These are phyloP conservation scores for Caryopteris hybrid DNA, from an alignment of 305 asterid genomes.

Conservation along the genomic window DNA sequence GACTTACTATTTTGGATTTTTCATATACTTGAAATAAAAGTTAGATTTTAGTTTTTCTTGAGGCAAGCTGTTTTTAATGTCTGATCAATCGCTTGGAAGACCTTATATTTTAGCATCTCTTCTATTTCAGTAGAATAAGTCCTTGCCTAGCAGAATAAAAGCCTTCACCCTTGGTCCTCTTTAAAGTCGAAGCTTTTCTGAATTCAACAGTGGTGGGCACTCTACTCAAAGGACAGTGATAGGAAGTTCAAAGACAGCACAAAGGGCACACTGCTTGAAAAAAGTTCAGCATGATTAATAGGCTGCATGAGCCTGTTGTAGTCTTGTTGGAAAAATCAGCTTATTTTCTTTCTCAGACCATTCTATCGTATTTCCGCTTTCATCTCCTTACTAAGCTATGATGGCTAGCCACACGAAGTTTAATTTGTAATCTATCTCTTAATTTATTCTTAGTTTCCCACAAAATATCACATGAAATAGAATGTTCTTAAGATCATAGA, in stretches of 20 bases:
- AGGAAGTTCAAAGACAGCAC: too few relatives aligned
- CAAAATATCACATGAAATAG: neutral
- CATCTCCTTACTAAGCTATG: neutral
- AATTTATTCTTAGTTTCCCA: neutral
- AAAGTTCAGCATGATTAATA: neutral
- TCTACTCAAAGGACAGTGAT: neutral
- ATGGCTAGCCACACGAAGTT: neutral
- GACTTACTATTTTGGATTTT: slow-evolving; percentile 2
- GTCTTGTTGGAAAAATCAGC: neutral
- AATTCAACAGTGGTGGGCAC: neutral
- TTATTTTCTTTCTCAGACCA: neutral
- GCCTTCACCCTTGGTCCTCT: too few relatives aligned
- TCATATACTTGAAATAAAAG: slow-evolving; percentile 8
- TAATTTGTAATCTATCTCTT: neutral
- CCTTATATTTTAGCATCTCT: neutral
- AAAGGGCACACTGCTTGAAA: too few relatives aligned
- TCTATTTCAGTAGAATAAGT: neutral
- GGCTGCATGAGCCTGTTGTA: slow-evolving; percentile 7
- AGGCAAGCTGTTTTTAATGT: slow-evolving; percentile 9
- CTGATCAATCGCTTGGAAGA: slow-evolving; percentile 12
- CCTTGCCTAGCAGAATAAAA: too few relatives aligned
- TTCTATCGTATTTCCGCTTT: neutral
- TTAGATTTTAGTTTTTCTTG: neutral
- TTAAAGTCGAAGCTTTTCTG: too few relatives aligned
- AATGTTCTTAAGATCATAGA: neutral